Base-by-base conservation (phyloP, 208 protist species). In the Acanthamoeba healyi region DNA sequence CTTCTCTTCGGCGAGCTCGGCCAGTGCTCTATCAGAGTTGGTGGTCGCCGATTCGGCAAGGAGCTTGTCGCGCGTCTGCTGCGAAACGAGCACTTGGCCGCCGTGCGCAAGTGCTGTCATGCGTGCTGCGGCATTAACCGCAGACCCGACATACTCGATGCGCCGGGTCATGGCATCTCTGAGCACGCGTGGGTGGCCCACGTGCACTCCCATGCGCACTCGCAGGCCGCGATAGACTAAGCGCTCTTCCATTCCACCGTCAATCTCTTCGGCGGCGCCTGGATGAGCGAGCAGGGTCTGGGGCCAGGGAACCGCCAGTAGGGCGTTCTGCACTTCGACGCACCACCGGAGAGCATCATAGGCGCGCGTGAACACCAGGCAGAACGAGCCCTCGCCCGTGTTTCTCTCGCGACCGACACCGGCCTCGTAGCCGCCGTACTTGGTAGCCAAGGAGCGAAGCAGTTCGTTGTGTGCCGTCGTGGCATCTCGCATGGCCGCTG, bases 171-270 rank as follows among this genome's bases (percentile, higher is more conserved):
- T 79, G 14, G 67, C 29, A 1, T 94, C 89, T 3, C 32, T 38
- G 0, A 32, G 22, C 4, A 51, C 29, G 0, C 54, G 61, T 19
- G 67, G 67, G 10, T 42, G 46, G 38, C 96, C 96, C 46, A 58
- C 70, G 86, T 97, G 96, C 4, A 97, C 34, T 12, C 96, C 96
- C 96, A 97, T 97, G 22, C 96, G 67, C 17, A 97, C 96, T 17
- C 96, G 74, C 34, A 97, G 90, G 15, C 96, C 96, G 26, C 86
- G 51, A 38, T 49, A 97, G 19, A 92, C 19, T 24, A 67, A 14
- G 26, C 40, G 15, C 3, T 49, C 61, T 9, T 70, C 61, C n/a
- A 51, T 40, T 17, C 72, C 87, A 34, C 63, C 65, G 15, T 36
- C 44, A 17, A 34, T 24, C 56, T 94, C 87, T 38, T 93, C 91